phyloP scores from a whole-genome alignment of 768 basidiomycete genomes.

The Boletus subparvulus region DNA sequence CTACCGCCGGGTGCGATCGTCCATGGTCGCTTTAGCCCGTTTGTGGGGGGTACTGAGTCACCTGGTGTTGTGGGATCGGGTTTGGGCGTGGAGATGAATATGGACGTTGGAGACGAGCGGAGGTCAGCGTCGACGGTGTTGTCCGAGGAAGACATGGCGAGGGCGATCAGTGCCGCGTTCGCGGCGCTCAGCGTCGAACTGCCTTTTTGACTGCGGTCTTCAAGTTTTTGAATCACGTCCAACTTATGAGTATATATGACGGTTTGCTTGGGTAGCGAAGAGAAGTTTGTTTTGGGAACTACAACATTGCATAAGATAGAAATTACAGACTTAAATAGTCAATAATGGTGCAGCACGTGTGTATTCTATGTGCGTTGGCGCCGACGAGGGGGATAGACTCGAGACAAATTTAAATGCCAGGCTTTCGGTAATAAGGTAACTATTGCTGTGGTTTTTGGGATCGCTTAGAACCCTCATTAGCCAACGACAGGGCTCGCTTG shows the following conservation, averaged over 20 bases:
- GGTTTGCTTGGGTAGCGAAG: neutral
- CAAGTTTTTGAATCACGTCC: neutral
- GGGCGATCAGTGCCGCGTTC: slow-evolving; percentile 25
- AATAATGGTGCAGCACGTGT: neutral
- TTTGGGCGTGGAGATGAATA: neutral
- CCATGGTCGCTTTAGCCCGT: neutral
- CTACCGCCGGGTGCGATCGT: neutral
- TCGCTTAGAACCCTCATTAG: too few species aligned
- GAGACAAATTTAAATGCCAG: too few species aligned
- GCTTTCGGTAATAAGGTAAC: too few species aligned
- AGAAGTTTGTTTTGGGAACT: too few species aligned
- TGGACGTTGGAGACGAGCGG: neutral
- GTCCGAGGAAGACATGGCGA: slow-evolving; percentile 21
- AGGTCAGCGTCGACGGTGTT: slow-evolving; percentile 6
- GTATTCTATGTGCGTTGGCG: neutral
- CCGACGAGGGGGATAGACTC: neutral
- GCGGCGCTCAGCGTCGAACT: slow-evolving; percentile 9
- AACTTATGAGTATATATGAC: neutral
- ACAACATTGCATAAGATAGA: neutral
- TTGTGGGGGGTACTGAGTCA: neutral
- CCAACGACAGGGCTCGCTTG: too few species aligned
- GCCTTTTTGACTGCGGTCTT: neutral
- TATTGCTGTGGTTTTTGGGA: too few species aligned
- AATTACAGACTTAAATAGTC: neutral
- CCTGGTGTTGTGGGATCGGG: neutral